Percentiles rank a stretch among this genome's conserved stretches.
Evolutionary conservation across 306 rosid species (phyloP).

Genomic region (Dalbergia cultrata): DNA sequence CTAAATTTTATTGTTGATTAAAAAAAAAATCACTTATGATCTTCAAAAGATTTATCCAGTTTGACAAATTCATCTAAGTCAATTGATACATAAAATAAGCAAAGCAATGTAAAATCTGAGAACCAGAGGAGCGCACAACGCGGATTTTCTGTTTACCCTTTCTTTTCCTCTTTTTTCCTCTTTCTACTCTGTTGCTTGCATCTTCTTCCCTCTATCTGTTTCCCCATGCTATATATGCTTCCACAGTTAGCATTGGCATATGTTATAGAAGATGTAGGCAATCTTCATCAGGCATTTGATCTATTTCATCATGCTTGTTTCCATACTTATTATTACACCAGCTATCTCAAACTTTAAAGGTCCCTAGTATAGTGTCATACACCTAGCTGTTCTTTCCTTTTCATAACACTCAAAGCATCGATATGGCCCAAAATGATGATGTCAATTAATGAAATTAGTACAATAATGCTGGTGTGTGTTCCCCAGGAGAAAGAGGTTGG

Average conservation of each 20-base stretch:
- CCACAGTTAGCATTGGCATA: neutral
- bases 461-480: neutral
- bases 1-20: no score
- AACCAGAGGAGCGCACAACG: conserved; percentile 34
- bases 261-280: conserved; percentile 19
- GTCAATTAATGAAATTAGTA: neutral
- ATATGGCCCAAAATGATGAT: neutral
- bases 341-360: neutral
- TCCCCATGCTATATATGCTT: conserved; percentile 7
- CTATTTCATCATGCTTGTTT: neutral
- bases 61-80: no score
- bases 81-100: conserved; percentile 55
- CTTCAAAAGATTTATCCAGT: no score
- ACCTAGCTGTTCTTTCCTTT: conserved; percentile 1
- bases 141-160: conserved; percentile 41
- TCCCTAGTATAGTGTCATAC: neutral
- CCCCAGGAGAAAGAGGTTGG: no score
- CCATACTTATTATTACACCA: neutral
- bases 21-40: no score
- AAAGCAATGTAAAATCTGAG: conserved; percentile 44
- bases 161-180: conserved; percentile 7
- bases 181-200: conserved; percentile 6
- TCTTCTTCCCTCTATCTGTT: neutral
- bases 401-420: neutral
- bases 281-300: neutral